A percentile compares a stretch with the other conserved stretches of the same genome.
phyloP scores from a whole-genome alignment of 1,284 basidiomycete species.

The Flammula alnicola region DNA sequence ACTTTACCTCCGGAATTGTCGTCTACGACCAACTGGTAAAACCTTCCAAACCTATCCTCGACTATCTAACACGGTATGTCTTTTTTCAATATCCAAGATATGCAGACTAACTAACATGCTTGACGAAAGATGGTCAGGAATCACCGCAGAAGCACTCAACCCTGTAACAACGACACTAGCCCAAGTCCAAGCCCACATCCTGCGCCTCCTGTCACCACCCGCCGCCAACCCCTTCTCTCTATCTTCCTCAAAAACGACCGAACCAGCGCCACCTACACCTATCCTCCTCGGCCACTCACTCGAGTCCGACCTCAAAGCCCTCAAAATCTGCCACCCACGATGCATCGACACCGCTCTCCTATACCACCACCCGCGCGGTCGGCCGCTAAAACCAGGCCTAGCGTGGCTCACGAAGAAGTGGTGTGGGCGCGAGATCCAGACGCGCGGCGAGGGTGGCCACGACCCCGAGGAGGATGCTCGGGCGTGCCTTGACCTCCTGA shows the following conservation, averaged over 20 bases:
- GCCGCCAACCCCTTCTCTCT: conserved; percentile 48
- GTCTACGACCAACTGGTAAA: conserved; percentile 89
- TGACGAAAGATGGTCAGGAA: conserved; percentile 80
- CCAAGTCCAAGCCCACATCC: conserved; percentile 74
- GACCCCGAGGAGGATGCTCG: conserved; percentile 92
- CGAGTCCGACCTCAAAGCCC: conserved; percentile 86
- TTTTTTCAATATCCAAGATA: background rate
- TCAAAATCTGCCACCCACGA: conserved; percentile 81
- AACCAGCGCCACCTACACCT: conserved; percentile 61
- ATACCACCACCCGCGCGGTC: conserved; percentile 88
- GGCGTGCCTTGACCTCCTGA: conserved; percentile 82
- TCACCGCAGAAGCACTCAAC: conserved; percentile 75
- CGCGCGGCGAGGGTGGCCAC: conserved; percentile 77
- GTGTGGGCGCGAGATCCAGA: conserved; percentile 87
- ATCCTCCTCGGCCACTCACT: conserved; percentile 94
- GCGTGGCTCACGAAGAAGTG: conserved; percentile 94
- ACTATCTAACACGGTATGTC: conserved; percentile 84
- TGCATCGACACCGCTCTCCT: conserved; percentile 90
- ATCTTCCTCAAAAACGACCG: conserved; percentile 15
- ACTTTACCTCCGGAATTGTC: conserved; percentile 70
- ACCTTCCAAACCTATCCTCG: conserved; percentile 78
- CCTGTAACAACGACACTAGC: conserved; percentile 75
- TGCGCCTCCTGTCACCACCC: conserved; percentile 60
- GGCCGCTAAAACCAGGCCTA: conserved; percentile 88
- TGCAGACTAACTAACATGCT: conserved; percentile 2